These are phyloP conservation scores for Allantophomopsis lycopodina DNA, from an alignment of 2,329 filamentous ascomycete genomes.

Conservation along the genomic window DNA sequence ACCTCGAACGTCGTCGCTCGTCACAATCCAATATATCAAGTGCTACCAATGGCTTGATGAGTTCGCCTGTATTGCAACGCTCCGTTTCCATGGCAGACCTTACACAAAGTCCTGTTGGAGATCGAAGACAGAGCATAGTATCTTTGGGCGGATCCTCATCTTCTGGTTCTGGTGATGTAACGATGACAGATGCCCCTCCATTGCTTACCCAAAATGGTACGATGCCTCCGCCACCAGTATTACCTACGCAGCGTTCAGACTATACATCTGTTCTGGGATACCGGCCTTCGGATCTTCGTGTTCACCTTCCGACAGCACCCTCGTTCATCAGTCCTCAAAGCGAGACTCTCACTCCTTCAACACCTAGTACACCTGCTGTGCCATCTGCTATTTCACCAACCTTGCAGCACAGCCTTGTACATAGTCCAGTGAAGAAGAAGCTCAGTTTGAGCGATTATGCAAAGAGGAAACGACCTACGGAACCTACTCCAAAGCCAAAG, in stretches of 20 bases:
- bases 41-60: constrained; percentile 8
- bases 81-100: background rate
- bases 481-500: constrained; percentile 8
- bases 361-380: constrained; percentile 18
- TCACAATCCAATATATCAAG: background rate
- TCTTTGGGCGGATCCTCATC: background rate
- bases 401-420: constrained; percentile 28
- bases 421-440: constrained; percentile 48
- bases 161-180: constrained; percentile 1
- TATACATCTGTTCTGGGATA: constrained; percentile 1
- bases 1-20: constrained; percentile 4
- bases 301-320: constrained; percentile 43
- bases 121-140: background rate
- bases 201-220: constrained; percentile 8
- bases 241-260: constrained; percentile 8
- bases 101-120: background rate
- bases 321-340: constrained; percentile 24
- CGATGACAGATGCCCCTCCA: constrained; percentile 13
- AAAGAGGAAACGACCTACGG: constrained; percentile 17
- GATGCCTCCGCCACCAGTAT: constrained; percentile 17
- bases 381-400: constrained; percentile 25
- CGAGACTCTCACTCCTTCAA: constrained; percentile 8
- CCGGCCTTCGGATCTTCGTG: constrained; percentile 16
- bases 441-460: constrained; percentile 54
- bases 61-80: background rate